Percentiles rank a stretch among this genome's conserved stretches.
phyloP scores from a whole-genome alignment of 2,329 filamentous ascomycete genomes.

The Alternaria gansuensis region DNA sequence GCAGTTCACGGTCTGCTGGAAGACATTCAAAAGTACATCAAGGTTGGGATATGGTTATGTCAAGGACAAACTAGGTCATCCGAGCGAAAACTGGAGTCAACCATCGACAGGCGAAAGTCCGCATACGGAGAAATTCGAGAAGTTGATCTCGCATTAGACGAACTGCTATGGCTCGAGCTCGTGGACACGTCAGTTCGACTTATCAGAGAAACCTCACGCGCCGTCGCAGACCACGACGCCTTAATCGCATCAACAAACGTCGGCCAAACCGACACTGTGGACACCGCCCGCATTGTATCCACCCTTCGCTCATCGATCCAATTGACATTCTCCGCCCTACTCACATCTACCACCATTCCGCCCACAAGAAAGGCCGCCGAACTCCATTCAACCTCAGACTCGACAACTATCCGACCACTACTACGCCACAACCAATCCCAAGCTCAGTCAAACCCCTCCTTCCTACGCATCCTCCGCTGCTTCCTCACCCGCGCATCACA shows the following conservation, averaged over 20 bases:
- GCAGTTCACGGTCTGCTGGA: constrained; percentile 77
- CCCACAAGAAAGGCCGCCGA: constrained; percentile 26
- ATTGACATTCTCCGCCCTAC: constrained; percentile 85
- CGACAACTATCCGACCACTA: constrained; percentile 29
- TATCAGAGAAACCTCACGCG: constrained; percentile 56
- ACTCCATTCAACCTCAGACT: constrained; percentile 38
- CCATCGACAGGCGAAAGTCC: constrained; percentile 53
- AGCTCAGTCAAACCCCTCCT: constrained; percentile 70
- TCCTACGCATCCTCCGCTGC: constrained; percentile 85
- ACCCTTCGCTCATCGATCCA: constrained; percentile 84
- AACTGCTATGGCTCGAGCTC: constrained; percentile 72
- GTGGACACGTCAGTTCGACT: constrained; percentile 69
- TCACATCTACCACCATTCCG: constrained; percentile 69
- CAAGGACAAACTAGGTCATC: constrained; percentile 78
- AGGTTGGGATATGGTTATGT: constrained; percentile 95
- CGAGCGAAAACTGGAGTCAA: constrained; percentile 47
- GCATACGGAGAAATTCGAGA: constrained; percentile 59
- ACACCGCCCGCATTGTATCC: constrained; percentile 69
- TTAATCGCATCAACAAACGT: constrained; percentile 38
- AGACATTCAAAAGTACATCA: constrained; percentile 85
- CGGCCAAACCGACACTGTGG: constrained; percentile 50
- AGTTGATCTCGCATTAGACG: constrained; percentile 67
- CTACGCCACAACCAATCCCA: constrained; percentile 35
- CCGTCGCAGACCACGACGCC: constrained; percentile 57
- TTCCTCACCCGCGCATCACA: constrained; percentile 85